Percentiles rank a stretch among this genome's conserved stretches.
These are phyloP conservation scores for Dactylellina parvicollis DNA, from an alignment of 2,329 filamentous ascomycete genomes.

Conservation along the genomic window DNA sequence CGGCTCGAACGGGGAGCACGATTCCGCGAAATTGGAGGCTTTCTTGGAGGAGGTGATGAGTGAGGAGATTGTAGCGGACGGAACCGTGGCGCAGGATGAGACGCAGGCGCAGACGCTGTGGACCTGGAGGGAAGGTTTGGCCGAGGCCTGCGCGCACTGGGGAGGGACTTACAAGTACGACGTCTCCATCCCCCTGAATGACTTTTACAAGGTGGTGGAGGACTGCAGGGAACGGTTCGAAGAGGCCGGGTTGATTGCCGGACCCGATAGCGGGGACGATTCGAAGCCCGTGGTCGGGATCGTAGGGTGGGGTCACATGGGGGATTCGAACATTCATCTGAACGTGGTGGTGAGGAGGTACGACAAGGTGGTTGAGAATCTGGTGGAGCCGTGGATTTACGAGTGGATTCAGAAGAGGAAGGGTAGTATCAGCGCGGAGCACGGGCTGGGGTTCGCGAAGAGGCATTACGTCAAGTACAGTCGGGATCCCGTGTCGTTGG, in stretches of 20 bases:
- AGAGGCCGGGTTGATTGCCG: slow-evolving; percentile 74
- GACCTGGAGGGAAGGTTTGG: slow-evolving; percentile 92
- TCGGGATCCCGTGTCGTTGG: slow-evolving; percentile 84
- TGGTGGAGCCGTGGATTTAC: slow-evolving; percentile 93
- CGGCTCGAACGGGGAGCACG: slow-evolving; percentile 92
- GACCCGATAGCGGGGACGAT: slow-evolving; percentile 63
- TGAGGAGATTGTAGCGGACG: slow-evolving; percentile 84
- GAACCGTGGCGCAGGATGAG: slow-evolving; percentile 90
- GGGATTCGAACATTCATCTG: slow-evolving; percentile 92
- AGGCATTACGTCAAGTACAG: slow-evolving; percentile 96
- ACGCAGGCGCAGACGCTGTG: slow-evolving; percentile 87
- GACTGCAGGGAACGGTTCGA: slow-evolving; percentile 79
- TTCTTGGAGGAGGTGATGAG: slow-evolving; percentile 94
- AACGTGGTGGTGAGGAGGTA: slow-evolving; percentile 86
- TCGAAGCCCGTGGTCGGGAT: slow-evolving; percentile 83
- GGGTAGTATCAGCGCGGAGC: slow-evolving; percentile 96
- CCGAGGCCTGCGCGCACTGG: slow-evolving; percentile 86
- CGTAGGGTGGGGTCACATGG: slow-evolving; percentile 98
- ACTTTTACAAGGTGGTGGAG: slow-evolving; percentile 89
- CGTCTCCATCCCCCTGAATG: slow-evolving; percentile 86
- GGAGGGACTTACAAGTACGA: slow-evolving; percentile 99
- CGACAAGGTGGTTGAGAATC: slow-evolving; percentile 85
- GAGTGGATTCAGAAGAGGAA: slow-evolving; percentile 91
- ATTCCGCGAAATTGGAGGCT: slow-evolving; percentile 79
- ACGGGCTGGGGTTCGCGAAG: slow-evolving; percentile 92